Evolutionary conservation across 1,284 basidiomycete species (phyloP).

Genomic region (Puccinia coronata): DNA sequence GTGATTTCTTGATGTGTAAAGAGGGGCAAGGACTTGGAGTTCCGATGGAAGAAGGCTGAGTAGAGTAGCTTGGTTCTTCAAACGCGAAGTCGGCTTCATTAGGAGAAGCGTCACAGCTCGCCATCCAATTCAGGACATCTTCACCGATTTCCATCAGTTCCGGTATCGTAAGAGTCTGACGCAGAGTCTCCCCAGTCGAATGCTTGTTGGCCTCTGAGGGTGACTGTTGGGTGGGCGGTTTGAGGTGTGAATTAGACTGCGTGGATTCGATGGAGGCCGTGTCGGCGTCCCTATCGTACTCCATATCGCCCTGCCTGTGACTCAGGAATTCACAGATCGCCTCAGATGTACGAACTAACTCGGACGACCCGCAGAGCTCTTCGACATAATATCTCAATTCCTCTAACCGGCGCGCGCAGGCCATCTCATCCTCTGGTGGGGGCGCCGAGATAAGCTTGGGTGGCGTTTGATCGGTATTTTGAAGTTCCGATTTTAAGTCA

Average conservation of each 20-base stretch:
- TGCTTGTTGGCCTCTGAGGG: not conserved
- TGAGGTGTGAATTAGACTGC: not conserved
- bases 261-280: not conserved
- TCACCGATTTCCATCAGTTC: not conserved
- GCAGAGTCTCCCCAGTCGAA: slow-evolving; percentile 7
- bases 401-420: slow-evolving; percentile 22
- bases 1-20: not conserved
- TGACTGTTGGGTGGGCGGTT: not conserved
- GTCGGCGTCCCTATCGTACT: not conserved
- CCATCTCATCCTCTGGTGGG: slow-evolving; percentile 18
- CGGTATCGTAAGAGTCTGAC: not conserved
- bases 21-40: not conserved
- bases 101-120: slow-evolving; percentile 11
- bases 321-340: slow-evolving; percentile 28
- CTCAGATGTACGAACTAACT: slow-evolving; percentile 19
- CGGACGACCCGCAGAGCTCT: not conserved
- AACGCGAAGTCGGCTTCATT: slow-evolving; percentile 6
- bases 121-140: slow-evolving; percentile 13
- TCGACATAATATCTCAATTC: slow-evolving; percentile 26
- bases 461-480: not conserved
- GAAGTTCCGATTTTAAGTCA: not conserved
- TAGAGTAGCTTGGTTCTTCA: slow-evolving; percentile 30
- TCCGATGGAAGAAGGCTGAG: slow-evolving; percentile 5
- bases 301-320: slow-evolving; percentile 16
- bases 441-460: not conserved